Evolutionary conservation across 2,329 filamentous ascomycete species (phyloP).

Genomic region (Microdochium trichocladiopsis): DNA sequence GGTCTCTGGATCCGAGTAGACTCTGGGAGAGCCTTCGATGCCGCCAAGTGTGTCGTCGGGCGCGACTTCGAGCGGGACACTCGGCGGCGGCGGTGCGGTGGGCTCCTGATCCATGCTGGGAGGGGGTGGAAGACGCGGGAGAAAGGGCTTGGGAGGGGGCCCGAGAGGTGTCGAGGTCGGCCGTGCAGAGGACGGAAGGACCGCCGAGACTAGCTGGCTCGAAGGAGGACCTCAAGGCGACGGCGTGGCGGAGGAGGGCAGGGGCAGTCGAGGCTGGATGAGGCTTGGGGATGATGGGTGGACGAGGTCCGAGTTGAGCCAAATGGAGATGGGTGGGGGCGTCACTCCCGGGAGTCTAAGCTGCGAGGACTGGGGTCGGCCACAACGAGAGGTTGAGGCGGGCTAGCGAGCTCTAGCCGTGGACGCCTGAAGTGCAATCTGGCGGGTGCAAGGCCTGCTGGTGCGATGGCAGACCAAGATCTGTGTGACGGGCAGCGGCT

Average conservation of each 20-base stretch:
- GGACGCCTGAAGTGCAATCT: not conserved
- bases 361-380: not conserved
- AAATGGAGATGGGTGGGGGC: not conserved
- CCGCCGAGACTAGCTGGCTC: not conserved
- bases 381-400: not conserved
- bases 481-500: too few species aligned
- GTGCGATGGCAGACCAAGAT: too few species aligned
- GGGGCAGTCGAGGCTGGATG: slow-evolving; percentile 2
- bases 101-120: slow-evolving; percentile 43
- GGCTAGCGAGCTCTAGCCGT: not conserved
- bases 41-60: slow-evolving; percentile 43
- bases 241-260: not conserved
- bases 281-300: not conserved
- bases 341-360: not conserved
- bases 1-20: slow-evolving; percentile 14
- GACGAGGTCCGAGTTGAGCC: not conserved
- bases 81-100: slow-evolving; percentile 13
- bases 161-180: slow-evolving; percentile 4
- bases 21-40: slow-evolving; percentile 39
- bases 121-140: slow-evolving; percentile 38
- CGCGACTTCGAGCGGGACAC: slow-evolving; percentile 14
- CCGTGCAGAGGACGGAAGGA: slow-evolving; percentile 1
- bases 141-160: slow-evolving; percentile 1
- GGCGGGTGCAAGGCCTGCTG: not conserved
- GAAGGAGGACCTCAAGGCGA: not conserved